Evolutionary conservation across 2,329 filamentous ascomycete genomes (phyloP).

Genomic region (Coleophoma cylindrospora): DNA sequence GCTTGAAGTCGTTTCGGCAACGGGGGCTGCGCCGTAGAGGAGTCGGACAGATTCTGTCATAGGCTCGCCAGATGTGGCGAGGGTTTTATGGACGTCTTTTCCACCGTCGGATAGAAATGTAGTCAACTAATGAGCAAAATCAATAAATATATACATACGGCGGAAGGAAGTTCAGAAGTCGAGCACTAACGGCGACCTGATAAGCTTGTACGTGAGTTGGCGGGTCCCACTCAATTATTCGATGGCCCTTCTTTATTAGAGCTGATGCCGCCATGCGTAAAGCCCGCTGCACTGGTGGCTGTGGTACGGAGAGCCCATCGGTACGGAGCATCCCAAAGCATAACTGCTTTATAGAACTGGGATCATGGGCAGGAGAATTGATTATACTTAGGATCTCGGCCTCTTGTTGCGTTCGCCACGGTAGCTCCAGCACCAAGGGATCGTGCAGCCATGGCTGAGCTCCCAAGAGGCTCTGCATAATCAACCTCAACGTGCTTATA

Average conservation of each 20-base stretch:
- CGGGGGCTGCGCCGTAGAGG: no score
- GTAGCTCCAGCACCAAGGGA: no score
- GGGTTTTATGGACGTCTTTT: no score
- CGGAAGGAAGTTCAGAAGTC: neutral
- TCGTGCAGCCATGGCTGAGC: constrained; percentile 60
- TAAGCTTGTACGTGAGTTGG: neutral
- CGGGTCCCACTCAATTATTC: neutral
- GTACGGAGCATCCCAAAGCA: constrained; percentile 47
- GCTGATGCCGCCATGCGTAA: constrained; percentile 35
- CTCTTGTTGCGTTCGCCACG: no score
- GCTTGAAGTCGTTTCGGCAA: no score
- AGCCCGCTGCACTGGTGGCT: constrained; percentile 51
- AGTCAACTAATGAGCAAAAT: neutral
- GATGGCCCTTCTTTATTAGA: neutral
- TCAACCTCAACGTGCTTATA: constrained; percentile 43
- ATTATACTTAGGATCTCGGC: no score
- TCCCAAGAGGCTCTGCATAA: constrained; percentile 47
- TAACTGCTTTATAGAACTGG: constrained; percentile 35
- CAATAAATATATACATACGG: neutral
- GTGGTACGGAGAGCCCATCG: constrained; percentile 42
- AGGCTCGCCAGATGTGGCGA: no score
- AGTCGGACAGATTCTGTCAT: no score
- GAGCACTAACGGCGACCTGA: neutral
- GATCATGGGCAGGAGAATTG: constrained; percentile 56
- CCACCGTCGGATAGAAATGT: no score